Evolutionary conservation across 179 eudicot genomes (phyloP).

Genomic region (Beta macrorhiza): DNA sequence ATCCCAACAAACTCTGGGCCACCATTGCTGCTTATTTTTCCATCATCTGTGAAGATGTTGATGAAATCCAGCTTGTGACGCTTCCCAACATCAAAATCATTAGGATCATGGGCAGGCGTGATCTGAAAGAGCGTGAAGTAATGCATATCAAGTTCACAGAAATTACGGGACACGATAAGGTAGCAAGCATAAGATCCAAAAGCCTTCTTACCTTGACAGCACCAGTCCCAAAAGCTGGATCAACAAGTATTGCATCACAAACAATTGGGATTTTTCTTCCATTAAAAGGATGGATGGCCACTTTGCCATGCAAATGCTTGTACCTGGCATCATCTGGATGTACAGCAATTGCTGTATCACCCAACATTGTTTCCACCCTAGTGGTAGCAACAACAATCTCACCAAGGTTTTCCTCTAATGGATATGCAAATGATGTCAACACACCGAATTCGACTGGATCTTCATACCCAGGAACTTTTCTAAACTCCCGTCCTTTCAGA

Average conservation of each 20-base stretch:
- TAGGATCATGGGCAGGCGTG: constrained; percentile 95
- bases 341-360: constrained; percentile 93
- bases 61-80: constrained; percentile 88
- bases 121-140: constrained; percentile 50
- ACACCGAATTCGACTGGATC: constrained; percentile 83
- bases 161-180: constrained; percentile 2
- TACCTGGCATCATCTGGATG: constrained; percentile 90
- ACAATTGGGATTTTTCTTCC: constrained; percentile 83
- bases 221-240: constrained; percentile 89
- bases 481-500: constrained; percentile 64
- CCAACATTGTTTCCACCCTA: constrained; percentile 95
- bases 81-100: constrained; percentile 95
- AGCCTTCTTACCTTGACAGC: constrained; percentile 74
- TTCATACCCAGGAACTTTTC: constrained; percentile 84
- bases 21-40: constrained; percentile 85
- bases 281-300: constrained; percentile 88
- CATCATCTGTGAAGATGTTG: constrained; percentile 89
- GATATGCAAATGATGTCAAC: constrained; percentile 89
- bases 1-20: constrained; percentile 73
- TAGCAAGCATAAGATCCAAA: constrained; percentile 14
- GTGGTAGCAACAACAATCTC: constrained; percentile 97
- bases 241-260: constrained; percentile 79
- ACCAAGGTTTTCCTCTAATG: constrained; percentile 69
- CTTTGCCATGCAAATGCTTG: constrained; percentile 77
- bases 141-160: constrained; percentile 5